A percentile compares a stretch with the other conserved stretches of the same genome.
These are phyloP conservation scores for Staphylotrichum longicolle DNA, from an alignment of 495 filamentous ascomycete genomes.

Conservation along the genomic window DNA sequence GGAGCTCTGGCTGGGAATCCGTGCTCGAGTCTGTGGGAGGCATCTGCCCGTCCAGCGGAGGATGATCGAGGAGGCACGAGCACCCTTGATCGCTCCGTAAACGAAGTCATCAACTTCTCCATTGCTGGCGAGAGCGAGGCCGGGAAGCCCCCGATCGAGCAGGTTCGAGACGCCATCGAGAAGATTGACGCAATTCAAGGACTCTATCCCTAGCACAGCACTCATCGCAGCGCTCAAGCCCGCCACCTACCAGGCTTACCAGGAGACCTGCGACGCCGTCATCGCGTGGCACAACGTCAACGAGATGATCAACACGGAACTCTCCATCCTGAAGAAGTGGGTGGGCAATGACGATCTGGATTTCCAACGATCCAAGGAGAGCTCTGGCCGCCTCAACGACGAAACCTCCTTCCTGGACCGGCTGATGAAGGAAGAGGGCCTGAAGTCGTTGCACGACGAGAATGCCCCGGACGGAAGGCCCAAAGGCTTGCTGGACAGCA, in stretches of 20 bases:
- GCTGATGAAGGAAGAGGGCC: conserved; percentile 95
- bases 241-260: conserved; percentile 69
- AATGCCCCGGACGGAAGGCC: conserved; percentile 38
- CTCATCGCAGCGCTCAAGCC: conserved; percentile 69
- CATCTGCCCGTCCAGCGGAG: conserved; percentile 77
- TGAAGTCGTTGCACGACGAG: conserved; percentile 85
- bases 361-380: conserved; percentile 66
- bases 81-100: conserved; percentile 66
- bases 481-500: conserved; percentile 73
- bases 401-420: conserved; percentile 91
- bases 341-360: conserved; percentile 94
- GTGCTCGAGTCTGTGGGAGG: conserved; percentile 77
- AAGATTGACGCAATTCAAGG: conserved; percentile 85
- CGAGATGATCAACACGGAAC: conserved; percentile 92
- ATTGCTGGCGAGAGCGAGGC: conserved; percentile 92
- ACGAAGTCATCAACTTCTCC: conserved; percentile 86
- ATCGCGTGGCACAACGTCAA: conserved; percentile 97
- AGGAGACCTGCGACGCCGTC: conserved; percentile 78
- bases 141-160: conserved; percentile 77
- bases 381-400: conserved; percentile 66
- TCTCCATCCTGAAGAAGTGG: conserved; percentile 88
- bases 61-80: conserved; percentile 77
- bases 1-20: conserved; percentile 88
- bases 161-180: conserved; percentile 82
- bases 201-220: conserved; percentile 70